Base-by-base conservation (phyloP, 208 protist genomes). In the Leishmania tropica region DNA sequence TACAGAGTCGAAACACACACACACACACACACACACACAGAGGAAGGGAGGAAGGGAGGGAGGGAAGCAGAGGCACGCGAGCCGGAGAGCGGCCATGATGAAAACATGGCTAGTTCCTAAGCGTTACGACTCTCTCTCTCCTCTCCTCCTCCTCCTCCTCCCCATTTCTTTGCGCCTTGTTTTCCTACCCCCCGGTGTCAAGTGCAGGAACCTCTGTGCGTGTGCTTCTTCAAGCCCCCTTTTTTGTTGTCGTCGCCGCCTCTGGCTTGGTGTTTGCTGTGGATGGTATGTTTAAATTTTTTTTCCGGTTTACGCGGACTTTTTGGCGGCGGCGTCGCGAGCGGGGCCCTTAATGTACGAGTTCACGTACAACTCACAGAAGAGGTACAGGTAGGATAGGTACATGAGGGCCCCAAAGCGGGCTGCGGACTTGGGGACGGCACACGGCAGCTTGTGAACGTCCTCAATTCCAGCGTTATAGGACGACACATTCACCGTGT, bases 301-400 rank as follows among this genome's bases (percentile, higher is more conserved):
- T 45, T 73, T 76, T 68, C 65, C 19, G 15, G 37, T 79, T 81
- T 81, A 87, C 70, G 71, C 73, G 10, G 76, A 77, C 58, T 86
- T 82, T 56, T 75, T 85, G 80, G 87, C 81, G 15, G 79, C 77
- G 75, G 80, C 78, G 4, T 76, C 82, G 67, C 75, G 76, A 42
- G 79, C 35, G 45, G 76, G 76, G 73, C 78, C 79, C 56, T 65
- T 87, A 24, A 97, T 82, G 84, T 98, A 98, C 70, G 83, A 89
- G 71, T 95, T 81, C 68, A 97, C 76, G 80, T 96, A 97, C 79
- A 98, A 86, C 79, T 96, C 85, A 45, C 83, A 85, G 85, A 99
- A 99, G 79, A 99, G 92, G 78, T 94, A 83, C 75, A 98, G 89
- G 86, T 99, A 98, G 31, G 87, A 93, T 72, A 94, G 74, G 87